Percentiles rank a stretch among this genome's conserved stretches.
phyloP scores from a whole-genome alignment of 1,284 basidiomycete species.

The Gymnopus androsaceus region DNA sequence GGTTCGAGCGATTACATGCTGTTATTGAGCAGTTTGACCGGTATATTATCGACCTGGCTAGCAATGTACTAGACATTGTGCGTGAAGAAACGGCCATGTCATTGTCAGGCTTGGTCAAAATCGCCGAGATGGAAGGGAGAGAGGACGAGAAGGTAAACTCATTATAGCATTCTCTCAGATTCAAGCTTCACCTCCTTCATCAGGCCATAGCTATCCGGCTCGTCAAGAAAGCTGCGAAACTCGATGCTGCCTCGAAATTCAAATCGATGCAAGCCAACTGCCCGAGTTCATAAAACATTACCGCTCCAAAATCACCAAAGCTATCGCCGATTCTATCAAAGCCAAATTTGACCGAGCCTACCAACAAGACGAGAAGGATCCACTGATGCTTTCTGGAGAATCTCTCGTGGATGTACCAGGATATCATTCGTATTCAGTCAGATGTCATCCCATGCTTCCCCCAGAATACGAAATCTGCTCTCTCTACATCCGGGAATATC shows the following conservation, averaged over 20 bases:
- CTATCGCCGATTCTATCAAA: slow-evolving; percentile 79
- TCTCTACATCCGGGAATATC: slow-evolving; percentile 88
- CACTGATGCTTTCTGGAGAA: slow-evolving; percentile 77
- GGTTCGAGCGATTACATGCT: slow-evolving; percentile 88
- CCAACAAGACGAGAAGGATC: slow-evolving; percentile 61
- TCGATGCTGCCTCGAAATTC: slow-evolving; percentile 88
- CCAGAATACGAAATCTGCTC: slow-evolving; percentile 87
- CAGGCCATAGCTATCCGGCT: slow-evolving; percentile 91
- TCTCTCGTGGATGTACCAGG: slow-evolving; percentile 92
- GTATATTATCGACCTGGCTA: slow-evolving; percentile 81
- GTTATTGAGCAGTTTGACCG: slow-evolving; percentile 85
- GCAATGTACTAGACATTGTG: slow-evolving; percentile 79
- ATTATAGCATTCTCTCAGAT: not conserved
- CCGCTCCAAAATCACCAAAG: slow-evolving; percentile 85
- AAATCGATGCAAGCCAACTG: slow-evolving; percentile 91
- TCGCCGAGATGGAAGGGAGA: slow-evolving; percentile 89
- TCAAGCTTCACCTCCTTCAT: slow-evolving; percentile 1
- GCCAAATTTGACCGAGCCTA: slow-evolving; percentile 75
- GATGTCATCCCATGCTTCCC: slow-evolving; percentile 92
- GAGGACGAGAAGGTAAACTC: slow-evolving; percentile 88
- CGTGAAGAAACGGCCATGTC: slow-evolving; percentile 78
- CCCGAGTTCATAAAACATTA: slow-evolving; percentile 96
- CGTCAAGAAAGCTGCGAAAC: slow-evolving; percentile 89
- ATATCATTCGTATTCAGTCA: slow-evolving; percentile 87
- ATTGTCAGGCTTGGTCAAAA: slow-evolving; percentile 92